Percentiles rank a stretch among this genome's conserved stretches.
Conservation (phyloP, 768 basidiomycete species). For the Serendipita sp. region DNA sequence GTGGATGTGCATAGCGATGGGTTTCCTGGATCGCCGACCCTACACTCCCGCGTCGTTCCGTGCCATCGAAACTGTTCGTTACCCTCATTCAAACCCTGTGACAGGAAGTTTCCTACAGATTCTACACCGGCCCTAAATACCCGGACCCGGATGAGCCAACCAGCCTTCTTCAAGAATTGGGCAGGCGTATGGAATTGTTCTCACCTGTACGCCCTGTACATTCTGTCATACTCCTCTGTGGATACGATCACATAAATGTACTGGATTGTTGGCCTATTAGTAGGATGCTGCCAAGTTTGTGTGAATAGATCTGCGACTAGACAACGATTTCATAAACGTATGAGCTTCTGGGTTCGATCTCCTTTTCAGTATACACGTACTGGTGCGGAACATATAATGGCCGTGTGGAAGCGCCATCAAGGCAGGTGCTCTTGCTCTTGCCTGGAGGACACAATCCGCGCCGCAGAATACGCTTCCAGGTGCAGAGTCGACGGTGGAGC, state of each 20-base stretch:
- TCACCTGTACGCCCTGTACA: neutral
- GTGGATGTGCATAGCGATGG: constrained; percentile 32
- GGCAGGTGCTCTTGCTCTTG: neutral
- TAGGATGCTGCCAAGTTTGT: neutral
- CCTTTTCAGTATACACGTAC: neutral
- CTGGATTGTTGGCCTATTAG: neutral
- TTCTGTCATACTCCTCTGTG: neutral
- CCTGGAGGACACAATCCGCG: neutral
- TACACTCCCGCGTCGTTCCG: constrained; percentile 45
- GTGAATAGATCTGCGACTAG: neutral
- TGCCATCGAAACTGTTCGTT: constrained; percentile 51
- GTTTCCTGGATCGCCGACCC: constrained; percentile 35
- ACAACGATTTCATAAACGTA: neutral
- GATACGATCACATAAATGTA: constrained; percentile 1
- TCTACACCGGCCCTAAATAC: constrained; percentile 23
- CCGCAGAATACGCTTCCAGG: neutral
- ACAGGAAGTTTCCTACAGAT: constrained; percentile 39
- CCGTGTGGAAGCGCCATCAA: neutral
- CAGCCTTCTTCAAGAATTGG: neutral
- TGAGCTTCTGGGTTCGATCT: neutral
- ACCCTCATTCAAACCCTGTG: constrained; percentile 34
- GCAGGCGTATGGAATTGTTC: neutral
- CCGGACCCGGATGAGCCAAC: no score
- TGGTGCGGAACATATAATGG: neutral
- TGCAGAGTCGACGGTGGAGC: neutral